Evolutionary conservation across 1,139 yeast genomes (phyloP).

Genomic region (Scheffersomyces quercinus): DNA sequence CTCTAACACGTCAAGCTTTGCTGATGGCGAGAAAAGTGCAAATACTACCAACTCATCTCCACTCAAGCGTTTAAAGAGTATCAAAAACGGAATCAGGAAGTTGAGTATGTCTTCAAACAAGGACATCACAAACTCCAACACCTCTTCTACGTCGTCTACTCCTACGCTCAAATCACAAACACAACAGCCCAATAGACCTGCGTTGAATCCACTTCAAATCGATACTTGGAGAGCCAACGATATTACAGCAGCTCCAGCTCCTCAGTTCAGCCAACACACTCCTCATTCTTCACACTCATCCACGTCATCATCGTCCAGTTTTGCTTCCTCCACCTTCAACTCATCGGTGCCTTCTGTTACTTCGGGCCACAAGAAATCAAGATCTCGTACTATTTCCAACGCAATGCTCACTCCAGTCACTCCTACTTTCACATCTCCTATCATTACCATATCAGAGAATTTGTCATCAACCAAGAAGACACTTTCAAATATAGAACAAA

Average conservation of each 20-base stretch:
- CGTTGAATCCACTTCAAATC: conserved; percentile 22
- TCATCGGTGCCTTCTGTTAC: neutral
- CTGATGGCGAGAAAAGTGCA: conserved; percentile 4
- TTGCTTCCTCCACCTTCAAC: conserved; percentile 6
- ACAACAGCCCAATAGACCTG: conserved; percentile 20
- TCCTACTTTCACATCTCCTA: conserved; percentile 40
- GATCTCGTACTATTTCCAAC: conserved; percentile 13
- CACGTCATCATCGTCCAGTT: conserved; percentile 10
- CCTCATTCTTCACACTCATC: conserved; percentile 14
- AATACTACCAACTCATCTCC: conserved; percentile 25
- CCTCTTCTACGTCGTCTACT: neutral
- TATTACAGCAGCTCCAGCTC: neutral
- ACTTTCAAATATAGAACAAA: conserved; percentile 36
- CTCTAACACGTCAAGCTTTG: conserved; percentile 1
- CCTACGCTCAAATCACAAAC: conserved; percentile 7
- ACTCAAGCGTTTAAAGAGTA: conserved; percentile 33
- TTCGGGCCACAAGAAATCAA: conserved; percentile 5
- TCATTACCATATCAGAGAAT: conserved; percentile 44
- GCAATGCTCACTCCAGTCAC: conserved; percentile 26
- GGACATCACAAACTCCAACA: conserved; percentile 5
- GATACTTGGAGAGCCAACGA: conserved; percentile 13
- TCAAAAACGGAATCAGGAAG: conserved; percentile 39
- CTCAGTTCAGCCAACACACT: conserved; percentile 8
- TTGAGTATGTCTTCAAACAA: conserved; percentile 21
- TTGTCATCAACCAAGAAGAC: conserved; percentile 28